Evolutionary conservation across 1,284 basidiomycete genomes (phyloP).

Genomic region (Xerocomus minutiporus): DNA sequence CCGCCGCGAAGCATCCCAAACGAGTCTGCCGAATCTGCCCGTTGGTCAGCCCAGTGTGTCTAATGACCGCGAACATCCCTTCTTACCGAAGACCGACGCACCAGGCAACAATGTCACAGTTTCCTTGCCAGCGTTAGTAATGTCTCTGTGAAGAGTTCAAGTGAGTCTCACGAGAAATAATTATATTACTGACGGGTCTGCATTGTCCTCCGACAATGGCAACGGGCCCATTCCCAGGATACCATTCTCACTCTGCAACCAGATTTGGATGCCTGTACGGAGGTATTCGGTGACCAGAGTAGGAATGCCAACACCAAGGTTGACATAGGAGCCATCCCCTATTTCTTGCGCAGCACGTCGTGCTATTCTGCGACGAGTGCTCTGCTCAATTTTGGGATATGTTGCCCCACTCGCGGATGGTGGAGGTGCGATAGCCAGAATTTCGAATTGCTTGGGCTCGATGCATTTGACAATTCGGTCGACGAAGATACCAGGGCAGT

Average conservation of each 20-base stretch:
- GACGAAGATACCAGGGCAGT: conserved; percentile 48
- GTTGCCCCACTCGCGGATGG: neutral
- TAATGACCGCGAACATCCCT: neutral
- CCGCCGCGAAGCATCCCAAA: conserved; percentile 95
- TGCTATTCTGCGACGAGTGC: neutral
- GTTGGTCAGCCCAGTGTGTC: conserved; percentile 12
- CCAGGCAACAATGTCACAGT: neutral
- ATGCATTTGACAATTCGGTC: neutral
- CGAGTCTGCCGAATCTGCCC: conserved; percentile 59
- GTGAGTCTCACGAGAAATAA: neutral
- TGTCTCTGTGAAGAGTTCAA: neutral
- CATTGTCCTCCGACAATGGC: conserved; percentile 66
- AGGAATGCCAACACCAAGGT: conserved; percentile 76
- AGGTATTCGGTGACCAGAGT: conserved; percentile 75
- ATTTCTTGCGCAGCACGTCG: neutral
- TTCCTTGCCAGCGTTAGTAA: neutral
- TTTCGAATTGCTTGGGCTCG: neutral
- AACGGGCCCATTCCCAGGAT: conserved; percentile 78
- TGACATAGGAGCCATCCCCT: conserved; percentile 36
- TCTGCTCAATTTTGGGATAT: neutral
- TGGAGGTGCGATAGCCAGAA: neutral
- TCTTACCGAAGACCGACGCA: neutral
- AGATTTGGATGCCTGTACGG: conserved; percentile 70
- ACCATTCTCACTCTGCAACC: conserved; percentile 68
- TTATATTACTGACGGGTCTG: conserved; percentile 66